These are phyloP conservation scores for Oryza glaberrima DNA, from an alignment of 176 grass and related monocot genomes.

Conservation along the genomic window DNA sequence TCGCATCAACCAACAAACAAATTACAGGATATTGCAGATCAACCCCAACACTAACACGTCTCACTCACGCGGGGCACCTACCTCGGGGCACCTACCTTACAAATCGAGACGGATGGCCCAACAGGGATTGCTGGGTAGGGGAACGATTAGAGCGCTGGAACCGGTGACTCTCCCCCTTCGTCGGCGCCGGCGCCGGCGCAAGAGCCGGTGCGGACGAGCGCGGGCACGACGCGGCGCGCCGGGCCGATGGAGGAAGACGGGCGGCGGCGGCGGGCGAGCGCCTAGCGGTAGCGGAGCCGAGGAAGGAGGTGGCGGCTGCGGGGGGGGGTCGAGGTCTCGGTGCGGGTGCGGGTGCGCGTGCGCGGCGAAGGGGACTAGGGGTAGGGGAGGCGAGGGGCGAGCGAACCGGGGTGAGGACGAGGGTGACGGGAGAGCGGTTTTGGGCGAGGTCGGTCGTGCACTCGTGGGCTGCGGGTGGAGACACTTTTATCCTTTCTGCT, in stretches of 20 bases:
- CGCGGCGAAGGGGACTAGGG: background rate
- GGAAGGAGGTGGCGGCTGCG: background rate
- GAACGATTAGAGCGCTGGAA: background rate
- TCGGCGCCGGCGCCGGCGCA: background rate
- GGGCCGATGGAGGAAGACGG: background rate
- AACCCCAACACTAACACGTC: background rate
- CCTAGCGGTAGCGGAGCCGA: background rate
- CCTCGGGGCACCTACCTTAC: background rate
- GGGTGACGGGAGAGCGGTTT: background rate
- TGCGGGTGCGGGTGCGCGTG: background rate
- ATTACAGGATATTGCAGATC: background rate
- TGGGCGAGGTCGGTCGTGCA: too few species aligned
- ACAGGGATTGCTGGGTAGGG: background rate
- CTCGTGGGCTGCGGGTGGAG: background rate
- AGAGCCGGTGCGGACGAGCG: background rate
- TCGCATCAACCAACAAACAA: background rate
- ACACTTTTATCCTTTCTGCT: background rate
- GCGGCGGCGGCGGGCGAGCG: background rate
- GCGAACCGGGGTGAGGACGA: background rate
- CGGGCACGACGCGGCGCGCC: background rate
- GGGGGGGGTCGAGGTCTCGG: background rate
- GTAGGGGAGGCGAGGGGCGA: background rate
- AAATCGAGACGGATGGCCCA: background rate
- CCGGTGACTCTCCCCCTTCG: background rate
- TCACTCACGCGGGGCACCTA: background rate